Evolutionary conservation across 495 filamentous ascomycete species (phyloP).

Genomic region (Clavariopsis aquatica): DNA sequence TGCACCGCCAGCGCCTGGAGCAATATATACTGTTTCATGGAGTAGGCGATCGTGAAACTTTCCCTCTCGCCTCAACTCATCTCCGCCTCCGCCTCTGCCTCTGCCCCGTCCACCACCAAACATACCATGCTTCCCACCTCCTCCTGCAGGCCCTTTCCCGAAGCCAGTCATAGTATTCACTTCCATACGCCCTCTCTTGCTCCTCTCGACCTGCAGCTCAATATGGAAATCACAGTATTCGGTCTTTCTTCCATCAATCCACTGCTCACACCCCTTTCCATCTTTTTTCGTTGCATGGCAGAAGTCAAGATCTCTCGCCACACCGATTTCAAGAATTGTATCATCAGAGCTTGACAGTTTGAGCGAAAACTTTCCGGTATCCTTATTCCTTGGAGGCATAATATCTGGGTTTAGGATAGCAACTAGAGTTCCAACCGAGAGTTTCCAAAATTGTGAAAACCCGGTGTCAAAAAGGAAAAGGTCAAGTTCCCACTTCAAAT

Average conservation of each 20-base stretch:
- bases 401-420: constrained; percentile 92
- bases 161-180: constrained; percentile 65
- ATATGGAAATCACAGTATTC: constrained; percentile 94
- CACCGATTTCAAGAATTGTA: constrained; percentile 85
- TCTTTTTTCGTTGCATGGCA: constrained; percentile 85
- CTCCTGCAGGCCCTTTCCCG: constrained; percentile 30
- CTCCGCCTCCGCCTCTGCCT: constrained; percentile 28
- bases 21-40: constrained; percentile 43
- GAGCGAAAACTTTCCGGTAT: constrained; percentile 80
- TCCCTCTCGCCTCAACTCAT: constrained; percentile 49
- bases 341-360: constrained; percentile 81
- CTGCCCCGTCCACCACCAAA: constrained; percentile 36
- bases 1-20: constrained; percentile 49
- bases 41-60: constrained; percentile 57
- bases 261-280: constrained; percentile 74
- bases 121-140: constrained; percentile 39
- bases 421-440: constrained; percentile 80
- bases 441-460: constrained; percentile 88
- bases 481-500: constrained; percentile 88
- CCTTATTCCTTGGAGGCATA: constrained; percentile 78
- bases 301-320: constrained; percentile 80
- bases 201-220: constrained; percentile 71
- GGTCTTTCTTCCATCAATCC: constrained; percentile 85
- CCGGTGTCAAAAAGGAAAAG: constrained; percentile 89
- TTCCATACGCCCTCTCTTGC: constrained; percentile 72